Percentiles rank a stretch among this genome's conserved stretches.
Evolutionary conservation across 208 protist species (phyloP).

Genomic region (Endotrypanum monterogeii): DNA sequence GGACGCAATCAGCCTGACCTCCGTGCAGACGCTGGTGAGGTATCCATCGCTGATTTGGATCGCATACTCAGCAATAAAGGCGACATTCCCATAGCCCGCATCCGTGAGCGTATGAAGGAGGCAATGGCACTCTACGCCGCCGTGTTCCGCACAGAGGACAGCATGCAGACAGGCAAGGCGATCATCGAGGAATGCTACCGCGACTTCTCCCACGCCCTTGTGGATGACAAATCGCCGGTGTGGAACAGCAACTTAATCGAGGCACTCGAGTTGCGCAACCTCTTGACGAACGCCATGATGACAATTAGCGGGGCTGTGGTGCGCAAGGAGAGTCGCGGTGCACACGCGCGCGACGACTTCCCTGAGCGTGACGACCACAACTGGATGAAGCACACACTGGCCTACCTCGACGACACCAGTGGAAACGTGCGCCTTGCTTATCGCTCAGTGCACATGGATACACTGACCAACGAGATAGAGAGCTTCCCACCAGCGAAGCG

Average conservation of each 20-base stretch:
- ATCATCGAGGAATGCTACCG: constrained; percentile 94
- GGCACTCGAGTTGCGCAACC: constrained; percentile 98
- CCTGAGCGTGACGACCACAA: constrained; percentile 96
- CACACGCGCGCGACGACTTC: constrained; percentile 98
- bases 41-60: constrained; percentile 96
- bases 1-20: constrained; percentile 87
- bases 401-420: constrained; percentile 92
- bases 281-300: constrained; percentile 95
- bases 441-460: constrained; percentile 92
- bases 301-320: constrained; percentile 95
- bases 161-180: constrained; percentile 90
- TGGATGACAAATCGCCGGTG: constrained; percentile 93
- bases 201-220: constrained; percentile 93
- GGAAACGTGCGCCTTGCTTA: constrained; percentile 94
- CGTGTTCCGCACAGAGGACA: constrained; percentile 95
- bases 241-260: constrained; percentile 99
- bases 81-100: constrained; percentile 88
- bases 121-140: constrained; percentile 98
- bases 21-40: constrained; percentile 86
- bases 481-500: constrained; percentile 87
- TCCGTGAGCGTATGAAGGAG: constrained; percentile 97
- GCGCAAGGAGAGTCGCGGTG: constrained; percentile 97
- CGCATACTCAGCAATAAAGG: constrained; percentile 95
- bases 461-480: constrained; percentile 92
- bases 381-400: constrained; percentile 99